Evolutionary conservation across 2,329 filamentous ascomycete genomes (phyloP).

Genomic region (Gnomoniopsis smithogilvyi): DNA sequence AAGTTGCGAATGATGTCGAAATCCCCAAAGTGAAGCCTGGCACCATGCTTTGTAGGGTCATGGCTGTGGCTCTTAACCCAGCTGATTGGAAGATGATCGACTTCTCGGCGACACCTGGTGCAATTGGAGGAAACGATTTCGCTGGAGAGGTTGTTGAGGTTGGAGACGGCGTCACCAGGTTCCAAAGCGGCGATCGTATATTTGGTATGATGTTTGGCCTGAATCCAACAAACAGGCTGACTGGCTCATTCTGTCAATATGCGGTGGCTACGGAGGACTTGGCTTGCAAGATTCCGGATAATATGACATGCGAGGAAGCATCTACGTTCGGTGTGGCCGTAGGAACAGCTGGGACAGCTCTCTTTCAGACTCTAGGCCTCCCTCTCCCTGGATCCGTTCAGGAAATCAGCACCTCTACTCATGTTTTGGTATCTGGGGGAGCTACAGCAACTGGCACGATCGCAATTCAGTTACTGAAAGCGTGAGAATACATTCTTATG

Average conservation of each 20-base stretch:
- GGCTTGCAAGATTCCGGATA: not conserved
- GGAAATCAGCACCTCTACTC: not conserved
- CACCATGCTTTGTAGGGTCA: not conserved
- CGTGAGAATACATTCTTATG: not conserved
- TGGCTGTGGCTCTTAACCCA: slow-evolving; percentile 29
- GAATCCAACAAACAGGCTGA: not conserved
- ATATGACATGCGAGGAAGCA: not conserved
- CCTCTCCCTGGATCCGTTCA: not conserved
- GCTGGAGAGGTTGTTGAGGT: slow-evolving; percentile 24
- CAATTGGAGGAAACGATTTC: slow-evolving; percentile 27
- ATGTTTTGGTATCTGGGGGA: slow-evolving; percentile 19
- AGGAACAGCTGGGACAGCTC: not conserved
- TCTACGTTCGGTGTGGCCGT: not conserved
- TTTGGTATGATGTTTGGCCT: slow-evolving; percentile 13
- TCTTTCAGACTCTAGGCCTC: not conserved
- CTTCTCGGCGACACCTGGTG: slow-evolving; percentile 19
- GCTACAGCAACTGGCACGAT: not conserved
- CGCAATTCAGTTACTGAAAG: not conserved
- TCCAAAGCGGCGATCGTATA: slow-evolving; percentile 19
- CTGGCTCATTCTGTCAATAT: not conserved
- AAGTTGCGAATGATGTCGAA: not conserved
- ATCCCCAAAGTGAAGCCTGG: not conserved
- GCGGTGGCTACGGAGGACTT: not conserved
- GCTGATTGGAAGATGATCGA: slow-evolving; percentile 28
- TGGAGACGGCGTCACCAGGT: slow-evolving; percentile 17